These are phyloP conservation scores for Debaryomyces castellii DNA, from an alignment of 805 yeast species.

Conservation along the genomic window DNA sequence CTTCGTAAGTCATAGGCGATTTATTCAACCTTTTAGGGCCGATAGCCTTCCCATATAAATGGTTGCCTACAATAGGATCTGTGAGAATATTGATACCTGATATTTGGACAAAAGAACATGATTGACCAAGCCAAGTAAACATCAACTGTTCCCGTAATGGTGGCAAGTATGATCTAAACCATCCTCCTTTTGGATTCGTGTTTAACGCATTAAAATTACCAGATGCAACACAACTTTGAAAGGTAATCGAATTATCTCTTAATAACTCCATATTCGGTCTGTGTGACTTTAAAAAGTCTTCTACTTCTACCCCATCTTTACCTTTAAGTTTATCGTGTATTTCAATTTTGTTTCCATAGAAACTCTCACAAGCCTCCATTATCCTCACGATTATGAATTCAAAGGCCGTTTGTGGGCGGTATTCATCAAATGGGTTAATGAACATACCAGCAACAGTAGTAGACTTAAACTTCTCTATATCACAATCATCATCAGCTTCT, in stretches of 20 bases:
- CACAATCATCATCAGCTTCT: slow-evolving; percentile 6
- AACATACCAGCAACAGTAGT: slow-evolving; percentile 66
- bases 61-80: slow-evolving; percentile 78
- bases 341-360: slow-evolving; percentile 37
- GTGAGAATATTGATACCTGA: slow-evolving; percentile 74
- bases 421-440: slow-evolving; percentile 89
- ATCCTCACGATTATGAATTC: slow-evolving; percentile 78
- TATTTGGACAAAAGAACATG: slow-evolving; percentile 74
- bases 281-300: slow-evolving; percentile 56
- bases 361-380: slow-evolving; percentile 64
- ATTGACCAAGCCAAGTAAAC: slow-evolving; percentile 92
- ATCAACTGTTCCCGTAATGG: slow-evolving; percentile 52
- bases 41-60: slow-evolving; percentile 58
- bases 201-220: slow-evolving; percentile 17
- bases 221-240: slow-evolving; percentile 24
- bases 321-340: slow-evolving; percentile 33
- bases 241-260: slow-evolving; percentile 29
- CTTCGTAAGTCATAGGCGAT: slow-evolving; percentile 65
- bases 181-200: slow-evolving; percentile 3
- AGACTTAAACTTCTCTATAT: slow-evolving; percentile 29
- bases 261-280: slow-evolving; percentile 55
- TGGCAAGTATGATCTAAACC: slow-evolving; percentile 7
- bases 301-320: slow-evolving; percentile 52
- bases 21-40: slow-evolving; percentile 87
- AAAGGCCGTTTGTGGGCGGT: slow-evolving; percentile 83